Base-by-base conservation (phyloP, 306 rosid genomes). In the Hippophae gyantsensis region DNA sequence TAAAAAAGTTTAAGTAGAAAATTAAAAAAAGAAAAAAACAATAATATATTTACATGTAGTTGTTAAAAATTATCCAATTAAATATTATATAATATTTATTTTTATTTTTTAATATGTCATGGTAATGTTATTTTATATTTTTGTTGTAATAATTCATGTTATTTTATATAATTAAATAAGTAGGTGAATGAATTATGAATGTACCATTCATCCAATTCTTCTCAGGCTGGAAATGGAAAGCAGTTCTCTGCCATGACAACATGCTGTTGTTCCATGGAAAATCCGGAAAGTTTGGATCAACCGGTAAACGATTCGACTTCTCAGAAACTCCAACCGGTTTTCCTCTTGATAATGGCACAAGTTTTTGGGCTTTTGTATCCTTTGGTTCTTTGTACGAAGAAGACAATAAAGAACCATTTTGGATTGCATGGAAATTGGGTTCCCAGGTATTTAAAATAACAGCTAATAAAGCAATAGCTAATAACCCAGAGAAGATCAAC, bases 141-240 rank as follows among this genome's bases (percentile, higher is more conserved):
- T 18, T 0, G 23, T 18, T 18, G 23, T 18, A 18, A 18, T 18
- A 18, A 0, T 1, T 18, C 0, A 18, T 0, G 23, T 18, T 18
- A 18, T 18, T 18, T 18, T 18, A 18, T 18, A 18, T 18, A 18
- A 18, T 18, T 18, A 18, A 18, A 18, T 18, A 18, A 18, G 23
- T 18, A 18, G 5, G 40, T 3, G 11, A 23, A 9, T 43, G 48
- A 8, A 43, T 8, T 40, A 23, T 8, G 0, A 7, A 64, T 12
- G 11, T 77, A 87, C 97, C 97, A 54, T 90, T 90, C 97, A 86
- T 87, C 97, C 97, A 86, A 72, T 90, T 90, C 72, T 75, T 78
- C 65, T 86, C 81, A 0, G 97, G 97, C 67, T 90, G 97, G 64
- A 90, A 90, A 74, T 90, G 97, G 65, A 51, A 90, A 40, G 95